Evolutionary conservation across 2,329 filamentous ascomycete species (phyloP), one percentile per base, ranked within the genome.

Genomic region (Cladobotryum protrusum): DNA sequence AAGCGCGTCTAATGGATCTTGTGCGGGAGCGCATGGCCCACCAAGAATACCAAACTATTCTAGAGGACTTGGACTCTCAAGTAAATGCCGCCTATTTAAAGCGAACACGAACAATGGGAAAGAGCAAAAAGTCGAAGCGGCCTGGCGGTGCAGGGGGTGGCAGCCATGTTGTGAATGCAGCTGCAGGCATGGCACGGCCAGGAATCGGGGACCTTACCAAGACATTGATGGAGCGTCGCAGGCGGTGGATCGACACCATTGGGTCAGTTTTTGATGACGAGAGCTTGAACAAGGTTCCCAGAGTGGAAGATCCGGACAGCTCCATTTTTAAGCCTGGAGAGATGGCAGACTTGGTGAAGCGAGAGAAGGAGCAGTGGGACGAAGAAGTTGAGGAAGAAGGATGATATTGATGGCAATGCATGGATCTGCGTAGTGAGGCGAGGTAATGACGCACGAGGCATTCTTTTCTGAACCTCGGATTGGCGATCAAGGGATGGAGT

Each of bases 41-140:
- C 70, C 93, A 99, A 64, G 93, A 99, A 66, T 99, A 96, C 73
- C 87, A 86, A 66, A 96, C 90, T 49, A 99, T 99, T 59, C 85
- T 95, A 45, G 93, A 99, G 65, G 93, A 99, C 66, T 83, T 99
- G 18, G 93, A 99, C 73, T 83, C 85, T 39, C 93, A 97, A 65
- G 90, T 97, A 39, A 91, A 97, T 63, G 86, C 89, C 46, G 92
- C 93, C 3, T 99, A 97, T 63, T 83, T 95, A 41, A 99, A 99
- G 72, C 87, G 93, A 19, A 97, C 92, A 24, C 84, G 93, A 43
- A 96, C 89, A 1, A 86, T 97, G 71, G 89, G 91, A 66, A 95
- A 97, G 73, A 89, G 83, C 67, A 95, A 95, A 68, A 96, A 95
- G 72, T 85, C 90, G 50, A 92, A 95, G 65, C 75, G 85, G 4